Base-by-base conservation (phyloP, 2,329 filamentous ascomycete species). In the Fusarium sp. region DNA sequence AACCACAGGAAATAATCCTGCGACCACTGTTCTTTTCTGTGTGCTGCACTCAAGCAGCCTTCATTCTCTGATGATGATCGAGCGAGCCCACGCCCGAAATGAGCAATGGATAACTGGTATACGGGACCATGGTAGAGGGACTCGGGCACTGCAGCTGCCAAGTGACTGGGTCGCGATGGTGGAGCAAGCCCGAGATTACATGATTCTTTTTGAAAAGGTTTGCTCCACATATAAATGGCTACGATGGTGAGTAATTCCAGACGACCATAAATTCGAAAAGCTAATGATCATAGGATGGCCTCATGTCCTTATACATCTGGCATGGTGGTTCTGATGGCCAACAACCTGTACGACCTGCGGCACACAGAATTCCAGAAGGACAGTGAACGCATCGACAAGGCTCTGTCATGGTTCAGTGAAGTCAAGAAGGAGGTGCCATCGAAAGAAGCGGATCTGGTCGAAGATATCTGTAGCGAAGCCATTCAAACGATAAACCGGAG, bases 271-370 rank as follows among this genome's bases (percentile, higher is more conserved):
- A 15, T 6, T 1, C 5, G 11, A 9, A 3, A 3, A 7, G 5
- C 10, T 63, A 7, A 63, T 18, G 22, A 1, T 0, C 1, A 3
- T 8, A 62, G 57, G 59, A 34, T 62, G 8, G 28, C 58, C 1
- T 36, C 40, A 4, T 63, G 57, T 22, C 62, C 59, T 15, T 62
- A 62, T 6, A 63, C 44, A 0, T 62, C 46, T 4, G 14, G 57
- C 2, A 62, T 62, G 48, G 57, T 62, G 5, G 7, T 62, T 0
- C 28, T 63, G 1, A 62, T 36, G 7, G 56, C 48, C 0, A 63
- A 62, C 2, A 63, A 63, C 5, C 8, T 63, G 2, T 24, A 36
- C 10, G 22, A 62, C 5, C 13, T 34, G 1, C 15, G 31, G 7
- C 40, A 55, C 7, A 13, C 6, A 0, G 39, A 42, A 2, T 63